Evolutionary conservation across 2,329 filamentous ascomycete genomes (phyloP).

Genomic region (Cytospora piceae): DNA sequence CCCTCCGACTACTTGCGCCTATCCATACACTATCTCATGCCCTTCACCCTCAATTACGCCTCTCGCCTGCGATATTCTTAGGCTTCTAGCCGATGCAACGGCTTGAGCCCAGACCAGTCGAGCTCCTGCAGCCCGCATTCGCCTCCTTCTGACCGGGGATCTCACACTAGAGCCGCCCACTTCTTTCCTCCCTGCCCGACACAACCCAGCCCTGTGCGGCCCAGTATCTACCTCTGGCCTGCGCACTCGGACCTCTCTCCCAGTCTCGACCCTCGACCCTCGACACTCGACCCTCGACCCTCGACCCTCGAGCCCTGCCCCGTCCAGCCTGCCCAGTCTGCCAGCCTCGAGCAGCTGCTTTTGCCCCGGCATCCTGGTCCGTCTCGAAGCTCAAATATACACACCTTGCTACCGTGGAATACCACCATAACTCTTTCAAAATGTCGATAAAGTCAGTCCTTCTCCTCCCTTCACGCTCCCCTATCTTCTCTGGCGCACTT

Average conservation of each 20-base stretch:
- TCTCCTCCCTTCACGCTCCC: slow-evolving; percentile 14
- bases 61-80: background rate
- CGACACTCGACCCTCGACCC: background rate
- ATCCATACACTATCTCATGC: background rate
- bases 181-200: slow-evolving; percentile 11
- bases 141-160: slow-evolving; percentile 18
- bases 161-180: slow-evolving; percentile 19
- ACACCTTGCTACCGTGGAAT: slow-evolving; percentile 24
- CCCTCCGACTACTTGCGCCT: slow-evolving; percentile 1
- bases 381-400: slow-evolving; percentile 9
- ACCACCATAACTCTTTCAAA: slow-evolving; percentile 42
- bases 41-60: slow-evolving; percentile 2
- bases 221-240: background rate
- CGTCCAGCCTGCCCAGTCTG: no score
- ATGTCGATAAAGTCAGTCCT: slow-evolving; percentile 61
- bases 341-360: slow-evolving; percentile 9
- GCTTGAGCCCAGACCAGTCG: slow-evolving; percentile 13
- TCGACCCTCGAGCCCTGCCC: background rate
- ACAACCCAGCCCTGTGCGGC: background rate
- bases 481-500: slow-evolving; percentile 22
- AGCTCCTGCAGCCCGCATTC: slow-evolving; percentile 17
- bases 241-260: background rate
- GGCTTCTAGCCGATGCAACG: background rate
- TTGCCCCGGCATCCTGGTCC: slow-evolving; percentile 5
- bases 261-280: no score